Conservation (phyloP, 2,329 filamentous ascomycete species). For the Elsinoe ampelina region DNA sequence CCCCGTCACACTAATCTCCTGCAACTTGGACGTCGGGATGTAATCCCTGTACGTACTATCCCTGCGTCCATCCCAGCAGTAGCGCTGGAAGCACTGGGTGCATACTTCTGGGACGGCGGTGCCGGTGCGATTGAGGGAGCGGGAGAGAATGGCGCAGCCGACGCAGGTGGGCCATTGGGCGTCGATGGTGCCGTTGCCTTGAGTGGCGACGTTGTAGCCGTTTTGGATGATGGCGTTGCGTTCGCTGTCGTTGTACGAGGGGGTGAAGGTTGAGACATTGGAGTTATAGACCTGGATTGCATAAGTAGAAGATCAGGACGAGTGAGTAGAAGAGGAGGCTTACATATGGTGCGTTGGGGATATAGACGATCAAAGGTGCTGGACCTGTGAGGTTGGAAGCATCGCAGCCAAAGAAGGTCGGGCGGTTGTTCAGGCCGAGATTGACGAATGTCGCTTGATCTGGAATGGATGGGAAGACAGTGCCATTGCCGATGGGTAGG, state of each 20-base stretch:
- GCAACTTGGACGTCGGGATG: conserved; percentile 12
- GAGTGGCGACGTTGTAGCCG: conserved; percentile 74
- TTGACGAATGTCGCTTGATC: conserved; percentile 72
- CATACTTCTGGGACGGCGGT: conserved; percentile 64
- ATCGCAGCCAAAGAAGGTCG: conserved; percentile 75
- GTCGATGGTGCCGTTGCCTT: conserved; percentile 70
- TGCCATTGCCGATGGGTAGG: conserved; percentile 53
- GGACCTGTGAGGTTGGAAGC: conserved; percentile 50
- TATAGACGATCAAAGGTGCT: conserved; percentile 70
- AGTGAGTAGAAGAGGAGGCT: conserved; percentile 13
- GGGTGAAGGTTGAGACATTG: conserved; percentile 72
- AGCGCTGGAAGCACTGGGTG: conserved; percentile 62
- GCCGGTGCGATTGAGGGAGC: conserved; percentile 63
- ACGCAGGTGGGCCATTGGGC: conserved; percentile 72
- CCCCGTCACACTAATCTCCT: conserved; percentile 4
- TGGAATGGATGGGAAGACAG: conserved; percentile 62
- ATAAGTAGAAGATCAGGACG: too few relatives aligned
- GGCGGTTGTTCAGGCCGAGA: conserved; percentile 61
- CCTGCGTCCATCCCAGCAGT: conserved; percentile 87
- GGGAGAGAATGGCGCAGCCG: conserved; percentile 73
- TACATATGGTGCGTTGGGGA: conserved; percentile 63
- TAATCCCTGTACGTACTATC: conserved; percentile 28
- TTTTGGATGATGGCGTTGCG: conserved; percentile 78
- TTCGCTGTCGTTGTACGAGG: conserved; percentile 52
- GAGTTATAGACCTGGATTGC: conserved; percentile 55